These are phyloP conservation scores for Allium sativum DNA, from an alignment of 106 monocot genomes.

Conservation along the genomic window DNA sequence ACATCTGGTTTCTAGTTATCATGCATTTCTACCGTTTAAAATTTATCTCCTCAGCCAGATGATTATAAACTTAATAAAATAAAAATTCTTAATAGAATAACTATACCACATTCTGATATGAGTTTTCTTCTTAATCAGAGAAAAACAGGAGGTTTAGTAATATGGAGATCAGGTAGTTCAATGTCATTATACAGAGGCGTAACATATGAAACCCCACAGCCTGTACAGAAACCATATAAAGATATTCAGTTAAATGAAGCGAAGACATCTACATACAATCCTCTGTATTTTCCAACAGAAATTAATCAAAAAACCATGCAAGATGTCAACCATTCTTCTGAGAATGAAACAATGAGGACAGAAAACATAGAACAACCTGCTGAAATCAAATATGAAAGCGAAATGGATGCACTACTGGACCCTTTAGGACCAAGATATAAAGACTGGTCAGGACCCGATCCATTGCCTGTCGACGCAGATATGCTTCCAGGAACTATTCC, in stretches of 20 bases:
- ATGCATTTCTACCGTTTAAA: no score
- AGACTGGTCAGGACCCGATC: constrained; percentile 87
- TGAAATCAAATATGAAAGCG: constrained; percentile 55
- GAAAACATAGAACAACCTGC: constrained; percentile 13
- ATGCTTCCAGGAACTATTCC: constrained; percentile 69
- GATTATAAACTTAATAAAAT: no score
- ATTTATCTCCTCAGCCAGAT: no score
- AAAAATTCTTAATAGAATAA: no score
- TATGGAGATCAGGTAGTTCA: constrained; percentile 95
- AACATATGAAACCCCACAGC: constrained; percentile 46
- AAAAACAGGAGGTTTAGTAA: constrained; percentile 95
- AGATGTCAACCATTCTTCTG: neutral
- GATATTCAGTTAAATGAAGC: constrained; percentile 11
- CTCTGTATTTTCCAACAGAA: neutral
- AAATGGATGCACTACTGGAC: constrained; percentile 78
- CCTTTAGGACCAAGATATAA: constrained; percentile 64
- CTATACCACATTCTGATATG: constrained; percentile 1
- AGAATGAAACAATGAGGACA: constrained; percentile 12
- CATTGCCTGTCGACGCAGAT: constrained; percentile 93
- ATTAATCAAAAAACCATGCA: neutral
- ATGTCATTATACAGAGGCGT: constrained; percentile 83
- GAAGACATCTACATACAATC: constrained; percentile 8
- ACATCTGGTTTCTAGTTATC: no score
- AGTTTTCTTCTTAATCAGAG: constrained; percentile 36
- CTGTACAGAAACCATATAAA: constrained; percentile 19